phyloP scores from a whole-genome alignment of 2,329 filamentous ascomycete genomes.

The Trichophyton verrucosum region DNA sequence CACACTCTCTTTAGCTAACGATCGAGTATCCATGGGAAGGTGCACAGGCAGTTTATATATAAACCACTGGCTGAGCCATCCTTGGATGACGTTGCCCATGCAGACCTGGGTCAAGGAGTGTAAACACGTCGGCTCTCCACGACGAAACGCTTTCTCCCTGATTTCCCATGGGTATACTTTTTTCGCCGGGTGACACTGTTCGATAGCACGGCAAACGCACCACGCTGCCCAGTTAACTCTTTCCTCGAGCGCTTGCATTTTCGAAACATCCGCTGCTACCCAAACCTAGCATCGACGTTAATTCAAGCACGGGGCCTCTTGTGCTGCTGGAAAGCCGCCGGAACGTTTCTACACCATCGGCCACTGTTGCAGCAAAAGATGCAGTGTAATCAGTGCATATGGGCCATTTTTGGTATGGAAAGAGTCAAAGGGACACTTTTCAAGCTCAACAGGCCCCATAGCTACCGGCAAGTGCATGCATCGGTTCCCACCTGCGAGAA shows the following conservation, averaged over 20 bases:
- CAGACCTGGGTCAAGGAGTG: background rate
- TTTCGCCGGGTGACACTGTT: background rate
- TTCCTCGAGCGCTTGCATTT: background rate
- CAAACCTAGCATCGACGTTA: background rate
- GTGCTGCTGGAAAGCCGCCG: background rate
- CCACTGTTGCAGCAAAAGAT: background rate
- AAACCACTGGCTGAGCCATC: background rate
- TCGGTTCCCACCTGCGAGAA: background rate
- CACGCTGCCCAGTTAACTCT: background rate
- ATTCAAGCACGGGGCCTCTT: background rate
- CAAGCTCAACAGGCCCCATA: background rate
- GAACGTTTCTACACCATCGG: background rate
- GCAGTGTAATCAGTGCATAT: background rate
- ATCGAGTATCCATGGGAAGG: background rate
- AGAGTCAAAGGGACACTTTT: background rate
- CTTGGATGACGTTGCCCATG: background rate
- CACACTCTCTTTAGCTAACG: background rate
- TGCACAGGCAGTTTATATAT: background rate
- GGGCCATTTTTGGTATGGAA: background rate
- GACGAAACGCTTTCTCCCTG: background rate
- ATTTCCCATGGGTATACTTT: background rate
- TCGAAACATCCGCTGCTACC: background rate
- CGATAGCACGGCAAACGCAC: background rate
- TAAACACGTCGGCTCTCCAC: background rate
- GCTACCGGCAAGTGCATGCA: background rate